These are phyloP conservation scores for Rhipidocladum racemiflorum DNA, from an alignment of 176 grass and related monocot species.

Conservation along the genomic window DNA sequence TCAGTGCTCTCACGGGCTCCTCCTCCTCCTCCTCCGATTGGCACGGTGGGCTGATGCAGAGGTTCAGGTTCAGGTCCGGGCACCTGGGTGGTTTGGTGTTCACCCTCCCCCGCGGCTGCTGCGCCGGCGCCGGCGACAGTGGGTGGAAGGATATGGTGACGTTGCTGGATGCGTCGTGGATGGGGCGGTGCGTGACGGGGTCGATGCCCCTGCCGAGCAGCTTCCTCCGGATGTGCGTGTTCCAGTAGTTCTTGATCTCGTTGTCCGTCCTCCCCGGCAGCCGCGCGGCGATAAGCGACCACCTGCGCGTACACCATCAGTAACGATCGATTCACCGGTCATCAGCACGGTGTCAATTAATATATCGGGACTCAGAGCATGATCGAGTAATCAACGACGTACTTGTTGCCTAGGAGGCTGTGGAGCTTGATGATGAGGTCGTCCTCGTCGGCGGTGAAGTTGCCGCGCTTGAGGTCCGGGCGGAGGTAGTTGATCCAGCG, in stretches of 20 bases:
- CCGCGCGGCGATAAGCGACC: slow-evolving; percentile 79
- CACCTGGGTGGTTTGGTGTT: slow-evolving; percentile 38
- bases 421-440: slow-evolving; percentile 88
- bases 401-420: slow-evolving; percentile 83
- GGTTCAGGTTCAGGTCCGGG: slow-evolving; percentile 89
- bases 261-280: slow-evolving; percentile 88
- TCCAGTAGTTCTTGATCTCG: slow-evolving; percentile 99
- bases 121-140: not conserved
- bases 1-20: not conserved
- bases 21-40: slow-evolving; percentile 29
- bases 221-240: slow-evolving; percentile 86
- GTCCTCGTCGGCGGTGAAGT: slow-evolving; percentile 88
- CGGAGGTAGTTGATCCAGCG: slow-evolving; percentile 99
- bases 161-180: not conserved
- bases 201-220: slow-evolving; percentile 62
- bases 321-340: not conserved
- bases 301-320: slow-evolving; percentile 35
- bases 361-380: not conserved
- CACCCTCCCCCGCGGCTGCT: not conserved
- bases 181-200: slow-evolving; percentile 72
- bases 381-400: not conserved
- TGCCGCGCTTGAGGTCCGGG: slow-evolving; percentile 97
- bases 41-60: slow-evolving; percentile 81
- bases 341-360: not conserved
- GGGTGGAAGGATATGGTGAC: slow-evolving; percentile 46